A percentile compares a stretch with the other conserved stretches of the same genome.
Conservation (phyloP, 306 rosid genomes). For the Lablab purpureus region DNA sequence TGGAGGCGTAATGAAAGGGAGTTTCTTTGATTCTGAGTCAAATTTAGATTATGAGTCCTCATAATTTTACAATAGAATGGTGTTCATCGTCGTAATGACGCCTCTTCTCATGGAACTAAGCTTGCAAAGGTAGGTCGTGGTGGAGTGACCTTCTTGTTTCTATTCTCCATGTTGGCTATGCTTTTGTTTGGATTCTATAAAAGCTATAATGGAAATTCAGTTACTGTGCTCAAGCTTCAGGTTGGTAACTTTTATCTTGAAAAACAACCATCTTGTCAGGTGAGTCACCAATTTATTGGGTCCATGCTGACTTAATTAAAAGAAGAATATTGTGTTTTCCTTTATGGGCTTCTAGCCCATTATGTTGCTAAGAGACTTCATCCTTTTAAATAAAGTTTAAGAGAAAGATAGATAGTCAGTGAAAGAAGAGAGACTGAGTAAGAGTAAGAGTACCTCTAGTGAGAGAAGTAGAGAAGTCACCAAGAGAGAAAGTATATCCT, state of each 20-base stretch:
- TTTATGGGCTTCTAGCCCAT: no score
- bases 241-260: slow-evolving; percentile 40
- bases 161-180: slow-evolving; percentile 27
- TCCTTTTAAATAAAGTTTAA: no score
- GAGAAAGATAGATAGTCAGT: no score
- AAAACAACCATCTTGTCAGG: no score
- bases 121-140: slow-evolving; percentile 6
- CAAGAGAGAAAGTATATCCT: no score
- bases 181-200: slow-evolving; percentile 36
- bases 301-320: no score
- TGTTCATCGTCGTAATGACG: neutral
- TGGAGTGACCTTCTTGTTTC: slow-evolving; percentile 28
- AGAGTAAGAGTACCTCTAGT: no score
- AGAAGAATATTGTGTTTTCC: no score
- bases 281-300: no score
- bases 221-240: slow-evolving; percentile 48
- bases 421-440: no score
- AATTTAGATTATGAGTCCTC: slow-evolving; percentile 39
- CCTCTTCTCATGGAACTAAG: slow-evolving; percentile 1
- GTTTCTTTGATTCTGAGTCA: slow-evolving; percentile 49
- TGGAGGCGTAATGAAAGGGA: slow-evolving; percentile 49
- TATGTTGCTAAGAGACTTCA: no score
- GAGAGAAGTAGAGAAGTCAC: no score
- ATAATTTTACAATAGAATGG: neutral
- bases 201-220: slow-evolving; percentile 16